These are phyloP conservation scores for Pezicula rhizophila DNA, from an alignment of 2,329 filamentous ascomycete genomes.

Conservation along the genomic window DNA sequence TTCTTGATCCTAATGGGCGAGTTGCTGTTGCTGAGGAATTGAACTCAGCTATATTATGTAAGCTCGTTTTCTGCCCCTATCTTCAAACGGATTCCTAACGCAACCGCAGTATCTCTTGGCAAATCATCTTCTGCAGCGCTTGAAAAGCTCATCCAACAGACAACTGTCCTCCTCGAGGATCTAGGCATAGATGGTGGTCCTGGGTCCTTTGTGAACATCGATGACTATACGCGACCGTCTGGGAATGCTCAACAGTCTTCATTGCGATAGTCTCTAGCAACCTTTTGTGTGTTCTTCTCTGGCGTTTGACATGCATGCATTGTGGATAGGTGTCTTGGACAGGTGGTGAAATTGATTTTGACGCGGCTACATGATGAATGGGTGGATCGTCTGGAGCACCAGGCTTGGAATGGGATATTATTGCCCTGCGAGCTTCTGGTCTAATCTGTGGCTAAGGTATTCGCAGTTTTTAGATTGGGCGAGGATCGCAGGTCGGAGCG, in stretches of 20 bases:
- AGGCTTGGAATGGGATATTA: slow-evolving; percentile 1
- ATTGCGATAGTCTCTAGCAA: not conserved
- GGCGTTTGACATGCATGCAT: slow-evolving; percentile 17
- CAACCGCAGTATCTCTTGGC: slow-evolving; percentile 68
- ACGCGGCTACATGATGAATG: not conserved
- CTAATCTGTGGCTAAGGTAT: too few relatives aligned
- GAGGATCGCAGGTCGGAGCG: too few relatives aligned
- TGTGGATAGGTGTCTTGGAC: slow-evolving; percentile 15
- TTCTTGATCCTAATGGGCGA: slow-evolving; percentile 71
- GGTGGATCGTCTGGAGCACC: not conserved
- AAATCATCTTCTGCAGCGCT: slow-evolving; percentile 83
- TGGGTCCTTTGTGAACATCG: slow-evolving; percentile 74
- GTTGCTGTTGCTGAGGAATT: slow-evolving; percentile 83
- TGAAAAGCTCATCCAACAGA: slow-evolving; percentile 81
- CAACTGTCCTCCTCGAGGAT: slow-evolving; percentile 77
- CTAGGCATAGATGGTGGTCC: slow-evolving; percentile 72
- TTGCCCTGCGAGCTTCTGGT: too few relatives aligned
- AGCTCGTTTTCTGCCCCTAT: slow-evolving; percentile 7
- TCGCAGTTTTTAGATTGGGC: too few relatives aligned
- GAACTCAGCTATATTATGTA: slow-evolving; percentile 80
- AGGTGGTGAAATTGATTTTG: not conserved
- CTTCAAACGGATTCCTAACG: slow-evolving; percentile 21
- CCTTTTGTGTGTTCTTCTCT: slow-evolving; percentile 3
- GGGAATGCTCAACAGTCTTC: not conserved
- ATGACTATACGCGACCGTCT: slow-evolving; percentile 35